These are phyloP conservation scores for Neurospora tetrasperma DNA, from an alignment of 495 filamentous ascomycete genomes.

Conservation along the genomic window DNA sequence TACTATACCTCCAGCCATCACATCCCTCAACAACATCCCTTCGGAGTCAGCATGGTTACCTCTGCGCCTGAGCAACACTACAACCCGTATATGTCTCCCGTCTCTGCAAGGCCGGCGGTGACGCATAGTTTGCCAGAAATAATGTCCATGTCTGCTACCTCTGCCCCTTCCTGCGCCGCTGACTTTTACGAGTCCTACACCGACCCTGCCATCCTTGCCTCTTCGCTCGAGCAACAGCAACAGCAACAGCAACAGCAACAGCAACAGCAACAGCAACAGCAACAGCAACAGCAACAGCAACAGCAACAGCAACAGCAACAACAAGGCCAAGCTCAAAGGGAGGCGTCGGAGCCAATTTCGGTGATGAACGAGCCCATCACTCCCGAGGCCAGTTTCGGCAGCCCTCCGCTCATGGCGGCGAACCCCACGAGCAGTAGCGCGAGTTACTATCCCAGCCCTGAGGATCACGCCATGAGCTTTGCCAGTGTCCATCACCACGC, in stretches of 20 bases:
- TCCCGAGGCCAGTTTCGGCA: slow-evolving; percentile 5
- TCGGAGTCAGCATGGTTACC: neutral
- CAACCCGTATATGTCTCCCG: neutral
- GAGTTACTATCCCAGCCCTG: neutral
- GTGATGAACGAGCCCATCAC: slow-evolving; percentile 12
- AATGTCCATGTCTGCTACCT: neutral
- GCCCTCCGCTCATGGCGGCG: slow-evolving; percentile 1
- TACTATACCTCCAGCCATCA: neutral
- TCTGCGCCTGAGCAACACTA: neutral
- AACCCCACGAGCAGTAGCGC: neutral
- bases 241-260: neutral
- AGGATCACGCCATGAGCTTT: neutral
- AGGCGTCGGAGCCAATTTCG: neutral
- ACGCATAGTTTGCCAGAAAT: neutral
- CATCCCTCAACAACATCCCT: neutral
- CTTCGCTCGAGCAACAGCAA: neutral
- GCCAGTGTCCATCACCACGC: neutral
- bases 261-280: neutral
- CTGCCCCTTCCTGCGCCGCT: neutral
- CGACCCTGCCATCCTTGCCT: neutral
- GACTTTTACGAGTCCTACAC: neutral
- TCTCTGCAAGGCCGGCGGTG: neutral
- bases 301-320: neutral
- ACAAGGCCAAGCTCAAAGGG: neutral
- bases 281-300: neutral